These are phyloP conservation scores for Didymella exigua DNA, from an alignment of 2,329 filamentous ascomycete genomes.

Conservation along the genomic window DNA sequence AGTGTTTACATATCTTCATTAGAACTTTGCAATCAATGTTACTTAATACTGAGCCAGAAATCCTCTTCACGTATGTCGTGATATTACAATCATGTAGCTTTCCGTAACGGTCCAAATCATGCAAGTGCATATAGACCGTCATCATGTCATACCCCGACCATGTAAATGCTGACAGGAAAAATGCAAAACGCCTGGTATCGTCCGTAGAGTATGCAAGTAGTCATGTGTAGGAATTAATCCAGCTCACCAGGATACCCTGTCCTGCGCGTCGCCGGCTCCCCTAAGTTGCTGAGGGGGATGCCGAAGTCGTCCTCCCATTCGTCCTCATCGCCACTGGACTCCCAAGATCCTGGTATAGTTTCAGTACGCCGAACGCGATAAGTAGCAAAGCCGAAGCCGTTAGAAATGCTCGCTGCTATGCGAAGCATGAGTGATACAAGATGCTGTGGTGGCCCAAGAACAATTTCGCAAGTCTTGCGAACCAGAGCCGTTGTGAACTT, in stretches of 20 bases:
- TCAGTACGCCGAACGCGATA: constrained; percentile 40
- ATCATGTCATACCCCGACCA: constrained; percentile 24
- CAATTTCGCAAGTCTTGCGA: constrained; percentile 75
- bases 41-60: constrained; percentile 1
- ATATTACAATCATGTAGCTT: constrained; percentile 29
- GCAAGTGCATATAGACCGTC: constrained; percentile 19
- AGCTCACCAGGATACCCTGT: constrained; percentile 34
- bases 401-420: constrained; percentile 76
- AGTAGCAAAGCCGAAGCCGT: constrained; percentile 47
- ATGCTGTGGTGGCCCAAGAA: constrained; percentile 80
- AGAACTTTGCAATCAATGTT: background rate
- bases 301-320: constrained; percentile 64
- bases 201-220: constrained; percentile 22
- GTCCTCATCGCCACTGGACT: constrained; percentile 61
- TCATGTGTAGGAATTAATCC: constrained; percentile 27
- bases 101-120: constrained; percentile 21
- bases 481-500: constrained; percentile 64
- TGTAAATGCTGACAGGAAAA: constrained; percentile 30
- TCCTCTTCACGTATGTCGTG: background rate
- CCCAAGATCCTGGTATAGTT: constrained; percentile 61
- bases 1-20: background rate
- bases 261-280: constrained; percentile 28
- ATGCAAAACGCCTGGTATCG: constrained; percentile 28
- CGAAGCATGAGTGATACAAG: constrained; percentile 79
- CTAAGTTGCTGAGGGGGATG: constrained; percentile 50